Conservation (phyloP, 805 yeast species). For the Debaryomyces maramus region DNA sequence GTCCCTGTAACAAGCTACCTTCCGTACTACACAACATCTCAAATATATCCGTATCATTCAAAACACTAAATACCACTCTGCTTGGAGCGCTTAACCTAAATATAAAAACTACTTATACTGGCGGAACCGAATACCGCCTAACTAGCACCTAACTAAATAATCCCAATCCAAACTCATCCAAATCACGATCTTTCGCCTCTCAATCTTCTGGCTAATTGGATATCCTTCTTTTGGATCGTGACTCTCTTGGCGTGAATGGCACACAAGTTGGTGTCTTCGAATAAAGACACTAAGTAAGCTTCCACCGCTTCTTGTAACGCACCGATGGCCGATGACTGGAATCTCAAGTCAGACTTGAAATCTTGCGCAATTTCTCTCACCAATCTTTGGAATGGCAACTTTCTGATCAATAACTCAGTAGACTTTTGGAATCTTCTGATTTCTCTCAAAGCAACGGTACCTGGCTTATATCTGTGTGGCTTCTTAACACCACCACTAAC, state of each 20-base stretch:
- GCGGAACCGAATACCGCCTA: too few species aligned
- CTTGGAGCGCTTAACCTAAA: neutral
- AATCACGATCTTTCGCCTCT: constrained; percentile 89
- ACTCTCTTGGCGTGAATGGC: constrained; percentile 99
- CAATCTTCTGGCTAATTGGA: constrained; percentile 96
- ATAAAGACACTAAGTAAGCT: constrained; percentile 93
- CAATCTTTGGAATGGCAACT: constrained; percentile 95
- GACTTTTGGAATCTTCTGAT: constrained; percentile 97
- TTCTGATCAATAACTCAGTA: constrained; percentile 91
- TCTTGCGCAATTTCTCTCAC: constrained; percentile 96
- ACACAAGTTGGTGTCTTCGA: constrained; percentile 97
- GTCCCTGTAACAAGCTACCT: neutral
- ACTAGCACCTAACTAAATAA: too few species aligned
- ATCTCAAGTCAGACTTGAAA: constrained; percentile 89
- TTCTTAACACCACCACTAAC: constrained; percentile 90
- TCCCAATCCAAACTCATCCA: constrained; percentile 3
- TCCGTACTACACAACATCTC: neutral
- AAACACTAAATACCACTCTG: neutral
- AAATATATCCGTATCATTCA: neutral
- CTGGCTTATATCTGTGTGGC: constrained; percentile 96
- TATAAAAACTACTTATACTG: neutral
- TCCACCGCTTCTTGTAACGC: constrained; percentile 98
- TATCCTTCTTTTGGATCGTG: constrained; percentile 97
- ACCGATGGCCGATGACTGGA: constrained; percentile 96
- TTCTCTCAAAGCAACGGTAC: constrained; percentile 95